Evolutionary conservation across 225 moss, liverwort and hornwort genomes (phyloP), one percentile per base, ranked within the genome.

Genomic region (Climacium dendroides): DNA sequence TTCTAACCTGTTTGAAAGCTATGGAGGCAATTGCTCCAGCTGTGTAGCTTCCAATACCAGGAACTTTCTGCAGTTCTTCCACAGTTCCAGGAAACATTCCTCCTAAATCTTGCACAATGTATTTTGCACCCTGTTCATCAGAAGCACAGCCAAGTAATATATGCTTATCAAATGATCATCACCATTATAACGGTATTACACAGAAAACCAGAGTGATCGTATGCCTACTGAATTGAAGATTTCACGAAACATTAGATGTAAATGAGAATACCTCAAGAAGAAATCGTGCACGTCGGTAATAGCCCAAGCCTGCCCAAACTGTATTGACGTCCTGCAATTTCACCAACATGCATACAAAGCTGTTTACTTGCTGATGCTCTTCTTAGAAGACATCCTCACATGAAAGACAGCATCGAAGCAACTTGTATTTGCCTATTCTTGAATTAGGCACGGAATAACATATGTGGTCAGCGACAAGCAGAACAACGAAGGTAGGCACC

Each of bases 11-110:
- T 62, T 95, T 91, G 78, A 95, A 99, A 85, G 97, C 95, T 80
- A 99, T 99, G 55, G 99, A 99, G 73, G 99, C 97, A 75, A 99
- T 96, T 59, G 99, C 99, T 75, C 99, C 97, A 52, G 96, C 96
- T 64, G 97, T 99, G 83, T 99, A 99, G 90, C 87, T 94, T 52
- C 99, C 99, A 86, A 99, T 96, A 74, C 99, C 97, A 78, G 96
- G 97, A 54, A 99, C 93, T 93, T 92, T 89, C 89, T 80, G 92
- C 41, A 99, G 88, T 83, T 95, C 97, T 82, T 90, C 67, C 85
- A 94, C 79, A 83, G 95, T 90, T 55, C 71, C 88, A 82, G 99
- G 99, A 88, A 99, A 99, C 12, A 82, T 81, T 57, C 96, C 99
- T 43, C 91, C 86, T 67, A 89, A 85, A 50, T 89, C 90, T 75